phyloP scores from a whole-genome alignment of 2,329 filamentous ascomycete genomes.

The Monosporascus sp. region DNA sequence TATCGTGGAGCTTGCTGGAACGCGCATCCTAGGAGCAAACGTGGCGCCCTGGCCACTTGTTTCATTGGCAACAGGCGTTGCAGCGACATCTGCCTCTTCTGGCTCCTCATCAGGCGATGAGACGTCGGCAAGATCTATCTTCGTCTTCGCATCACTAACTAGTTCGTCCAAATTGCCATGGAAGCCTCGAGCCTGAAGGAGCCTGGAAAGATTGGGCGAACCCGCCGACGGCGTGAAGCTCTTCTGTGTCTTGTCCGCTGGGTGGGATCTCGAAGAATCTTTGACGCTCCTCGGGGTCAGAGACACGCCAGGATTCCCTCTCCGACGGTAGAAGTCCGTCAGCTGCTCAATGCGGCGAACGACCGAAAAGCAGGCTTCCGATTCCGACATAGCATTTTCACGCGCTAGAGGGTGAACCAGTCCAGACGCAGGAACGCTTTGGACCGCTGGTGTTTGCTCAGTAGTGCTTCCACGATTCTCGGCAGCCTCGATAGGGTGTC shows the following conservation, averaged over 20 bases:
- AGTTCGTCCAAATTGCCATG: conserved; percentile 52
- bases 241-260: conserved; percentile 21
- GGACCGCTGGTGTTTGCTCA: conserved; percentile 32
- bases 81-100: conserved; percentile 41
- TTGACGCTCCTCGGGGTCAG: conserved; percentile 34
- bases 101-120: conserved; percentile 50
- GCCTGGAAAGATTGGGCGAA: conserved; percentile 61
- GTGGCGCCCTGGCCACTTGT: conserved; percentile 33
- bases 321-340: conserved; percentile 46
- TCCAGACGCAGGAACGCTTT: conserved; percentile 33
- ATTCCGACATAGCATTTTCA: conserved; percentile 48
- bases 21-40: conserved; percentile 38
- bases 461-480: conserved; percentile 46
- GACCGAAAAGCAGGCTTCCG: conserved; percentile 48
- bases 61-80: conserved; percentile 34
- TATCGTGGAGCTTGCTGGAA: conserved; percentile 54
- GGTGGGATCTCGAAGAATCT: conserved; percentile 14
- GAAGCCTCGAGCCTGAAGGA: conserved; percentile 59
- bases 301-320: conserved; percentile 44
- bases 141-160: conserved; percentile 55
- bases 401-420: conserved; percentile 60
- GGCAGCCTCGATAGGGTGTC: conserved; percentile 71
- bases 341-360: conserved; percentile 47
- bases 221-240: conserved; percentile 51
- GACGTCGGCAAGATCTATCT: conserved; percentile 44